Evolutionary conservation across 2,329 filamentous ascomycete species (phyloP).

Genomic region (Phialophora chinensis): DNA sequence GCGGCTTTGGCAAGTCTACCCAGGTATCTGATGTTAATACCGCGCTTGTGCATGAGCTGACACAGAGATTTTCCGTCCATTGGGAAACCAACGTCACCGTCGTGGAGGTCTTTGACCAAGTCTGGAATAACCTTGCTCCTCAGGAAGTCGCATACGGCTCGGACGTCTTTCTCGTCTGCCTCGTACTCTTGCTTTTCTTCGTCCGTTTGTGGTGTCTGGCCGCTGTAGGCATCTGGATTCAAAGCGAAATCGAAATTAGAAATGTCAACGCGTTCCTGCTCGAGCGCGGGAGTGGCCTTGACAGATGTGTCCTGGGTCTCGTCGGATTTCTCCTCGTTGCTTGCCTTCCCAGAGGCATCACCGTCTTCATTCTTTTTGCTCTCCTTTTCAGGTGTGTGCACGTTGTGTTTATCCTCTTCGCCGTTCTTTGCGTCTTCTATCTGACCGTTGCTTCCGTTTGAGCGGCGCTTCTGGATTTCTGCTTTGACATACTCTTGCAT

Average conservation of each 20-base stretch:
- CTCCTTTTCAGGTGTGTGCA: conserved; percentile 40
- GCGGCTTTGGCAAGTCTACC: conserved; percentile 78
- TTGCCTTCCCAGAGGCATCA: conserved; percentile 49
- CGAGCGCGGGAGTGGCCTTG: conserved; percentile 43
- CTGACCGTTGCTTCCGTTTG: conserved; percentile 49
- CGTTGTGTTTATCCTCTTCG: conserved; percentile 39
- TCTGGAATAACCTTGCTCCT: conserved; percentile 79
- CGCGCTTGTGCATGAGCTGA: conserved; percentile 89
- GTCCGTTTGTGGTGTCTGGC: conserved; percentile 85
- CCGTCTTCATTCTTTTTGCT: conserved; percentile 51
- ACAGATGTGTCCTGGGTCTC: conserved; percentile 47
- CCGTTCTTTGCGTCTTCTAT: conserved; percentile 45
- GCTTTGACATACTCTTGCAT: conserved; percentile 86
- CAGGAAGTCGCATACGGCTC: conserved; percentile 79
- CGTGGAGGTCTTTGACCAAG: conserved; percentile 82
- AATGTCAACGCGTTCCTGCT: conserved; percentile 77
- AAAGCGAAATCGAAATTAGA: conserved; percentile 85
- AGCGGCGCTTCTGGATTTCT: conserved; percentile 71
- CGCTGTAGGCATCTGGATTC: conserved; percentile 95
- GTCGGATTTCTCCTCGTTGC: conserved; percentile 50
- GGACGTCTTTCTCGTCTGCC: conserved; percentile 86
- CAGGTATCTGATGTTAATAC: conserved; percentile 96
- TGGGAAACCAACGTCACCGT: conserved; percentile 93
- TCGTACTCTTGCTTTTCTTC: conserved; percentile 84
- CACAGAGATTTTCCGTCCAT: conserved; percentile 97